These are phyloP conservation scores for Trichoderma asperellum DNA, from an alignment of 2,329 filamentous ascomycete species.

Conservation along the genomic window DNA sequence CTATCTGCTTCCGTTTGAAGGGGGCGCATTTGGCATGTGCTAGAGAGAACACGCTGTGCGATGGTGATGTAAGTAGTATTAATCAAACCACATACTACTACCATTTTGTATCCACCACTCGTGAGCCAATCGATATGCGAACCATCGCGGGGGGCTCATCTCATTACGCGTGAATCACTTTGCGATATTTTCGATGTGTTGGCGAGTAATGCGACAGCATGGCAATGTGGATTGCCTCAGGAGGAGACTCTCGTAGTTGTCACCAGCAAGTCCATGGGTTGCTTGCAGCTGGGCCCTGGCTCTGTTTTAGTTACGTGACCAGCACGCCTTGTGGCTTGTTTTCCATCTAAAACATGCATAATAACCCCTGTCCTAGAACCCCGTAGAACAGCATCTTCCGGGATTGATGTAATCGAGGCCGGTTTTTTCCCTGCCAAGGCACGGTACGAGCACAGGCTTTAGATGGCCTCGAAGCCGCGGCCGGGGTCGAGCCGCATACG, in stretches of 20 bases:
- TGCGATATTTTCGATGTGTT: background rate
- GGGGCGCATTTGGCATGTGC: background rate
- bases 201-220: background rate
- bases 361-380: background rate
- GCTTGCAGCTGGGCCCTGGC: background rate
- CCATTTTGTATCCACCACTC: background rate
- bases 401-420: constrained; percentile 21
- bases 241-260: background rate
- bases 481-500: constrained; percentile 38
- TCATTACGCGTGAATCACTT: background rate
- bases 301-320: background rate
- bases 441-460: background rate
- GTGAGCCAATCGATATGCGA: background rate
- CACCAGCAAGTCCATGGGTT: background rate
- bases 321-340: background rate
- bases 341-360: constrained; percentile 22
- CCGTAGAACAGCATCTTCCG: background rate
- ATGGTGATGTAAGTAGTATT: background rate
- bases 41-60: background rate
- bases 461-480: constrained; percentile 13
- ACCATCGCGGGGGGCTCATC: background rate
- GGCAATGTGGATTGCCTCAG: background rate
- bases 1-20: background rate
- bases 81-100: background rate
- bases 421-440: constrained; percentile 15